Evolutionary conservation across 352 stramenopile genomes (phyloP).

Genomic region (Globisporangium nodosum): DNA sequence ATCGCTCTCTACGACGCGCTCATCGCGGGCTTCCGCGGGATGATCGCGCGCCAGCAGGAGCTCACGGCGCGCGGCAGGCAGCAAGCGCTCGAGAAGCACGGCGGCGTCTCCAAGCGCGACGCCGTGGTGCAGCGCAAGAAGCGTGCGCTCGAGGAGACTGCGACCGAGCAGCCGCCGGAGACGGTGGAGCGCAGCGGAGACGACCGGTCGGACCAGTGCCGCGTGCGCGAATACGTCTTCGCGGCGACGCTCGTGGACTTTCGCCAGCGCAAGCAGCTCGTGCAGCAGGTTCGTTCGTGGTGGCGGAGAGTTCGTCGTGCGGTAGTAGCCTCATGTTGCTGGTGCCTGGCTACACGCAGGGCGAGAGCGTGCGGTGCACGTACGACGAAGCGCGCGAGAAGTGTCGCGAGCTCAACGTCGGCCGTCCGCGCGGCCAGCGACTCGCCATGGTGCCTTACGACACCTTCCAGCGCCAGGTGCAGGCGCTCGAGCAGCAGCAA

Average conservation of each 20-base stretch:
- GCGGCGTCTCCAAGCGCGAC: slow-evolving; percentile 34
- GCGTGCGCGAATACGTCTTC: slow-evolving; percentile 51
- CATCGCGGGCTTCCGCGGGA: slow-evolving; percentile 38
- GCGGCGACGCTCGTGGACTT: slow-evolving; percentile 52
- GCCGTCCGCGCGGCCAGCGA: slow-evolving; percentile 40
- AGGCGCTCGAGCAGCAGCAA: slow-evolving; percentile 18
- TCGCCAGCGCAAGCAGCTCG: slow-evolving; percentile 45
- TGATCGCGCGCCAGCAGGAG: slow-evolving; percentile 51
- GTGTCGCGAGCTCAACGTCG: slow-evolving; percentile 41
- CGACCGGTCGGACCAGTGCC: neutral
- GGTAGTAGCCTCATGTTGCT: no score
- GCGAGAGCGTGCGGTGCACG: slow-evolving; percentile 31
- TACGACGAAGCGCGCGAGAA: slow-evolving; percentile 45
- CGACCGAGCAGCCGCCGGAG: no score
- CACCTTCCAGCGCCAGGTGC: slow-evolving; percentile 17
- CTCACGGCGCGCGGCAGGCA: slow-evolving; percentile 28
- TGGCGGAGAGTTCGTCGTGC: neutral
- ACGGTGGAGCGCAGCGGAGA: neutral
- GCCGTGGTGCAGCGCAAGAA: slow-evolving; percentile 24
- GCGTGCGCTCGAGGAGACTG: slow-evolving; percentile 5
- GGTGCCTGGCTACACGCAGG: slow-evolving; percentile 13
- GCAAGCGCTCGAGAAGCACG: slow-evolving; percentile 28
- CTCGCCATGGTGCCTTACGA: slow-evolving; percentile 40
- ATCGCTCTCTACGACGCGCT: slow-evolving; percentile 22
- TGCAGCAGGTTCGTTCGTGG: slow-evolving; percentile 29